Percentiles rank a stretch among this genome's conserved stretches.
These are phyloP conservation scores for Zoysia matrella DNA, from an alignment of 202 grass and related monocot genomes.

Conservation along the genomic window DNA sequence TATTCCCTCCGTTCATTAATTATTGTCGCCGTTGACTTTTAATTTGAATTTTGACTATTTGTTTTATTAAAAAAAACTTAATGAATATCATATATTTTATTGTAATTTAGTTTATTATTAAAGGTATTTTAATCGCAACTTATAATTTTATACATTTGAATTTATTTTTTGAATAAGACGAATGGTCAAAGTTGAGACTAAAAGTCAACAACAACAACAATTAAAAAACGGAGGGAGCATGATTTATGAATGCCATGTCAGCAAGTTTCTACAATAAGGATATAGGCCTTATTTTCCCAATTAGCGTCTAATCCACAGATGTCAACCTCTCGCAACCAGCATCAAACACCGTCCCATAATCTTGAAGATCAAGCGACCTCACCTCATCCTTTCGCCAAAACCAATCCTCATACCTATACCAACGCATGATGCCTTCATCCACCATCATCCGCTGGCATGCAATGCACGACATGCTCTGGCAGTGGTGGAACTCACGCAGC, in stretches of 20 bases:
- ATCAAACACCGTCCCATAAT: constrained; percentile 86
- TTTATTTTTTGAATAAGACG: too few relatives aligned
- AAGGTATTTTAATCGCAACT: too few relatives aligned
- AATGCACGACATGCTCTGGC: constrained; percentile 67
- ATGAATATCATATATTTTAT: too few relatives aligned
- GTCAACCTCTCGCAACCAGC: constrained; percentile 74
- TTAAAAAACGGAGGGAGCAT: background rate
- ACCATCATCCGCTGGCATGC: constrained; percentile 81
- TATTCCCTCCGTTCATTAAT: background rate
- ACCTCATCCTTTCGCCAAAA: constrained; percentile 94
- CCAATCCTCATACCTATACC: constrained; percentile 90
- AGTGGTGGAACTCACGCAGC: constrained; percentile 72
- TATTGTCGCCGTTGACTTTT: too few relatives aligned
- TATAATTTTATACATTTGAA: too few relatives aligned
- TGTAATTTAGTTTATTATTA: too few relatives aligned
- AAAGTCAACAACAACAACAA: too few relatives aligned
- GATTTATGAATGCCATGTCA: constrained; percentile 33
- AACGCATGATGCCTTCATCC: constrained; percentile 95
- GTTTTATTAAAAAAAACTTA: too few relatives aligned
- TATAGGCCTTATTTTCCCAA: background rate
- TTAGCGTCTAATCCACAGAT: constrained; percentile 51
- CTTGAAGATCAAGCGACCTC: constrained; percentile 77
- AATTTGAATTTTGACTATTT: background rate
- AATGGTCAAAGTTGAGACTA: too few relatives aligned
- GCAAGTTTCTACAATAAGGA: constrained; percentile 39